phyloP scores from a whole-genome alignment of 305 asterid genomes.

The Plantago rigida region DNA sequence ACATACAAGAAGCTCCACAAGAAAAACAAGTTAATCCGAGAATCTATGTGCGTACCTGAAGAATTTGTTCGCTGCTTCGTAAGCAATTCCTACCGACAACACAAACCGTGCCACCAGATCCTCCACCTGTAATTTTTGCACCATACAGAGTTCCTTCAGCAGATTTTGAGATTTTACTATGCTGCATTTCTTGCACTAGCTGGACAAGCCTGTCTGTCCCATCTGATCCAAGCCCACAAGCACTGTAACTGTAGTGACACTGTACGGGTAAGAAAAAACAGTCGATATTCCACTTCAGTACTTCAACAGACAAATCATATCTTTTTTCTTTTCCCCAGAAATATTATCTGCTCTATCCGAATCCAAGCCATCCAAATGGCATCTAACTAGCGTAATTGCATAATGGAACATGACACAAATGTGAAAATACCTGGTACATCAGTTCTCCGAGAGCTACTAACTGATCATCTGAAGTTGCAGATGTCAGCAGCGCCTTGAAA shows the following conservation, averaged over 20 bases:
- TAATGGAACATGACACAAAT: background rate
- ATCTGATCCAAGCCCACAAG: constrained; percentile 91
- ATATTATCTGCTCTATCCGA: no score
- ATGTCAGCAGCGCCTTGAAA: constrained; percentile 79
- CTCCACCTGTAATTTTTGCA: constrained; percentile 92
- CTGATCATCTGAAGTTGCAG: constrained; percentile 71
- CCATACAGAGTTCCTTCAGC: constrained; percentile 83
- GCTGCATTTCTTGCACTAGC: constrained; percentile 86
- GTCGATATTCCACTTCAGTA: background rate
- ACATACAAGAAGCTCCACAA: no score
- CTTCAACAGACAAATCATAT: background rate
- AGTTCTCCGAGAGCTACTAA: constrained; percentile 79
- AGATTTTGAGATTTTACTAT: constrained; percentile 45
- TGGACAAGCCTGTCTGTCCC: constrained; percentile 87
- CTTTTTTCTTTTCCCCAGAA: no score
- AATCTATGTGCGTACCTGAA: constrained; percentile 41
- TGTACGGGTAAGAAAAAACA: constrained; percentile 22
- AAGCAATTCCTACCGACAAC: constrained; percentile 73
- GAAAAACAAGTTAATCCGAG: no score
- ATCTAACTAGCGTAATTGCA: no score
- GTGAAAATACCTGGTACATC: constrained; percentile 60
- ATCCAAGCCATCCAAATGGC: no score
- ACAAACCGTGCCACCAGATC: constrained; percentile 90
- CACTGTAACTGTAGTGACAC: constrained; percentile 94
- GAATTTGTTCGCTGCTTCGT: constrained; percentile 66